phyloP scores from a whole-genome alignment of 2,329 filamentous ascomycete species.

The Fusarium bulbicola region DNA sequence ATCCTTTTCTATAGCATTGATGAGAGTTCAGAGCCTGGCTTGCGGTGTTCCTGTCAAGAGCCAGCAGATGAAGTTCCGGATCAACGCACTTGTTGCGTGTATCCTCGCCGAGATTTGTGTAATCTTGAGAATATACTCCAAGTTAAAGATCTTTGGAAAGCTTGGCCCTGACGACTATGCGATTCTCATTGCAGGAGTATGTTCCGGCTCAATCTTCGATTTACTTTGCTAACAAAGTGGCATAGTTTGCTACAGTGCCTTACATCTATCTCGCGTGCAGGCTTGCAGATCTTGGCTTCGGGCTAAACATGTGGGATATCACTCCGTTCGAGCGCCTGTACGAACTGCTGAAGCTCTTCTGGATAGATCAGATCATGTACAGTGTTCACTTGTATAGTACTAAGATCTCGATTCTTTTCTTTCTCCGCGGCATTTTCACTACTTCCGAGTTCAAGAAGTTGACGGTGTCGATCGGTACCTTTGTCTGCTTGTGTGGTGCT shows the following conservation, averaged over 20 bases:
- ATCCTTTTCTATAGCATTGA: not conserved
- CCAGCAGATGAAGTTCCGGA: slow-evolving; percentile 23
- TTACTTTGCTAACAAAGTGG: not conserved
- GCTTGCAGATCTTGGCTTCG: slow-evolving; percentile 30
- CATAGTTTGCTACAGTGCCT: slow-evolving; percentile 23
- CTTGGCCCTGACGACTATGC: slow-evolving; percentile 22
- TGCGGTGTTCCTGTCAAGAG: slow-evolving; percentile 27
- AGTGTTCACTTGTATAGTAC: slow-evolving; percentile 35
- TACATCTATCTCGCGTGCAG: slow-evolving; percentile 26
- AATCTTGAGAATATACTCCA: slow-evolving; percentile 21
- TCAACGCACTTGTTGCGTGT: slow-evolving; percentile 23
- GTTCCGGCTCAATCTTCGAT: not conserved
- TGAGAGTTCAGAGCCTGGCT: slow-evolving; percentile 20
- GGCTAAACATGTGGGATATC: slow-evolving; percentile 29
- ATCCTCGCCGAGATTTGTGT: slow-evolving; percentile 21
- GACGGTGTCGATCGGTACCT: slow-evolving; percentile 8
- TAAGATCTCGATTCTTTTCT: slow-evolving; percentile 32
- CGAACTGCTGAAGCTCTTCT: slow-evolving; percentile 27
- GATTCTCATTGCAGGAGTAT: slow-evolving; percentile 24
- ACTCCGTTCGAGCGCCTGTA: slow-evolving; percentile 24
- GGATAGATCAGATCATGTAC: slow-evolving; percentile 37
- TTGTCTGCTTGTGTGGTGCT: slow-evolving; percentile 11
- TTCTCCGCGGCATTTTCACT: slow-evolving; percentile 23
- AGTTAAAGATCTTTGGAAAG: slow-evolving; percentile 22
- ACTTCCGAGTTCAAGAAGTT: slow-evolving; percentile 13